These are phyloP conservation scores for Akebia trifoliata DNA, from an alignment of 164 flowering plant genomes.

Conservation along the genomic window DNA sequence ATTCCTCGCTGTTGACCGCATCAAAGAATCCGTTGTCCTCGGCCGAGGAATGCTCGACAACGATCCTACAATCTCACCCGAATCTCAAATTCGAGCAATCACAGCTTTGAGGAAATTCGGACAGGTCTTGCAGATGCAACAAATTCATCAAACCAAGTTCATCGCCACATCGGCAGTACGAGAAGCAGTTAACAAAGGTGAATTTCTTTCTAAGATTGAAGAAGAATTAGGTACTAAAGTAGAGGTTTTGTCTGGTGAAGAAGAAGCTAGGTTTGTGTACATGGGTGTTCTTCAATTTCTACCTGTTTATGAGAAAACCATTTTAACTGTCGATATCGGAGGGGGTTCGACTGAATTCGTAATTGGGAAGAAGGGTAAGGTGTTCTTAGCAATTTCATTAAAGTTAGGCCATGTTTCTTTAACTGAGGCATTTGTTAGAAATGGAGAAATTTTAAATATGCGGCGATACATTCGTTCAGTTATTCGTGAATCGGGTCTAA, in stretches of 20 bases:
- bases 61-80: conserved; percentile 22
- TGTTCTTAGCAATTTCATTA: conserved; percentile 39
- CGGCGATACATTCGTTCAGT: conserved; percentile 34
- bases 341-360: conserved; percentile 76
- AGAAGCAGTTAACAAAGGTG: conserved; percentile 36
- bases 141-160: conserved; percentile 23
- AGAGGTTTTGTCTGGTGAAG: conserved; percentile 48
- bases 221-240: conserved; percentile 33
- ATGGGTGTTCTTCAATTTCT: conserved; percentile 52
- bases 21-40: conserved; percentile 49
- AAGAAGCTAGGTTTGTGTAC: conserved; percentile 56
- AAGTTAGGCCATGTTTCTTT: conserved; percentile 61
- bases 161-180: conserved; percentile 69
- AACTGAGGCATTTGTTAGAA: conserved; percentile 38
- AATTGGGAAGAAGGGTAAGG: conserved; percentile 40
- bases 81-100: conserved; percentile 37
- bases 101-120: conserved; percentile 38
- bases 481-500: conserved; percentile 33
- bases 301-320: conserved; percentile 34
- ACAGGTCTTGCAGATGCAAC: conserved; percentile 20
- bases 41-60: conserved; percentile 31
- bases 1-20: conserved; percentile 42
- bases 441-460: conserved; percentile 29
- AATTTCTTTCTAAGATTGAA: conserved; percentile 25
- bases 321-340: conserved; percentile 54